Evolutionary conservation across 768 basidiomycete species (phyloP), one percentile per base, ranked within the genome.

Genomic region (Boletellus emodensis): DNA sequence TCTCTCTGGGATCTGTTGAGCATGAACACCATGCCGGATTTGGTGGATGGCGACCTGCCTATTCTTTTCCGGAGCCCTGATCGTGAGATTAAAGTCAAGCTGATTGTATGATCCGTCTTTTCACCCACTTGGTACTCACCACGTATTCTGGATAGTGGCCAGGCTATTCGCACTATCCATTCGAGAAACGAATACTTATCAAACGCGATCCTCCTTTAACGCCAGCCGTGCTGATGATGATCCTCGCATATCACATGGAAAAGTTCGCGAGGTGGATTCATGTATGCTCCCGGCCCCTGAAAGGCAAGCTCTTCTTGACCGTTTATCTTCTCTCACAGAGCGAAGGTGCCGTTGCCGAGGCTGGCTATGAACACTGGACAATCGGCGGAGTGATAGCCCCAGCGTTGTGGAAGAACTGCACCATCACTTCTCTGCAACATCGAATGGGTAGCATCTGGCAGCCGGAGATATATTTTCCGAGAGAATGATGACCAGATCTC

Each of bases 361-460:
- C 51, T 17, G 75, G 72, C 8, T 68, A 70, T 45, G 71, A 74
- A 46, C 49, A 48, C 0, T 79, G 76, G 74, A 36, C 55, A 9
- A 53, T 78, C 63, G 63, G 32, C 41, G 53, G 32, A 56, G 46
- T 36, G 40, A 52, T 10, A 46, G 66, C 18, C 30, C 44, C 46
- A 60, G 64, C 17, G 28, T 64, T 47, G 28, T 65, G 69, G 46
- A 53, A 62, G 28, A 64, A 72, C 35, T 58, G 75, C 9, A 58
- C 72, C 41, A 67, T 80, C 52, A 72, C 72, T 45, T 61, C 64
- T 38, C 48, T 76, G 35, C 55, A 68, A 10, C 75, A 76, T 49
- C 61, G 66, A 44, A 71, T 67, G 11, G 74, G 73, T n/a, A 65
- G 69, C 28, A 61, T 61, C 33, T 78, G 77, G 75, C 72, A 75